Evolutionary conservation across 1,139 yeast genomes (phyloP), one percentile per base, ranked within the genome.

Genomic region (Kodamaea suecica): DNA sequence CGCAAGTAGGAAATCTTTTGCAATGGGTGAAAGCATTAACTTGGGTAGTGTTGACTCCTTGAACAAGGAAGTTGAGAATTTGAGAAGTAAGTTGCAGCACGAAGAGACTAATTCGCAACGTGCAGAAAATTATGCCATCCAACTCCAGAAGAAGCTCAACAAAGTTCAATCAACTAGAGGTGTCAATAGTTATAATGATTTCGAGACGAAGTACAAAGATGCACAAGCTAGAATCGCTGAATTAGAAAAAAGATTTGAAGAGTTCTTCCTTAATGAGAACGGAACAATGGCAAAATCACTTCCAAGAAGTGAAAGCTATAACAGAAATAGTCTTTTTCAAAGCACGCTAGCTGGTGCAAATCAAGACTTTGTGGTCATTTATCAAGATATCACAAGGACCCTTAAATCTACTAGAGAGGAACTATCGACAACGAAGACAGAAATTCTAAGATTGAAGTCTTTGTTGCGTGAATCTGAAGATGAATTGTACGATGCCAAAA

Each of bases 331-430:
- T 47, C 30, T 61, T 50, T 39, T 57, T 41, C 53, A 47, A 34
- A 50, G 44, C 39, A 59, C 53, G 4, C 49, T 55, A 24, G 52
- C 56, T n/a, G 52, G 43, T 24, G 57, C 61, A 3, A 66, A 70
- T 43, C 68, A 61, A 31, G 83, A 77, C 32, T 62, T 77, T 44
- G 63, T 72, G 4, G 61, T 63, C 27, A 75, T 76, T 3, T 78
- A 77, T 47, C 80, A 76, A 43, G 84, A 78, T 35, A 68, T 78
- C 5, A 65, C 78, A 14, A 69, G 62, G 36, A 74, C 77, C 8
- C 58, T 78, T 33, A 68, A 63, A 36, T 48, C 66, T 2, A 66
- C 80, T 1, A 65, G 79, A 39, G 76, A 72, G 30, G 78, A 76
- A 43, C 59, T 76, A 32, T 58, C 70, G 26, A 48, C 60, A 28